A percentile compares a stretch with the other conserved stretches of the same genome.
Conservation (phyloP, 768 basidiomycete species). For the Tylopilus vinaceipallidus region DNA sequence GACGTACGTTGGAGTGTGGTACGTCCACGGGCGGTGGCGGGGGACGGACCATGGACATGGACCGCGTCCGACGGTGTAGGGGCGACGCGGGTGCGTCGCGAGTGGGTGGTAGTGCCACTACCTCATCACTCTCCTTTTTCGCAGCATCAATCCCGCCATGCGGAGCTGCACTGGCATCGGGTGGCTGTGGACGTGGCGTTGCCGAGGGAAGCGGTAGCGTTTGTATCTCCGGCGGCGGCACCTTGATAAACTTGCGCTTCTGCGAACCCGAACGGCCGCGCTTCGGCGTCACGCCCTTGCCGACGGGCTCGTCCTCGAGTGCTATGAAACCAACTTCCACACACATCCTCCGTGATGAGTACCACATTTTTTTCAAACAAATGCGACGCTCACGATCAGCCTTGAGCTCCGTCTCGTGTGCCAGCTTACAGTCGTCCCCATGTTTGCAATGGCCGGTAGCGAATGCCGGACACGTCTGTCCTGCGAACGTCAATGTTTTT, state of each 20-base stretch:
- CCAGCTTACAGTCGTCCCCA: constrained; percentile 29
- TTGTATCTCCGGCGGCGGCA: neutral
- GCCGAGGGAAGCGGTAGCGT: neutral
- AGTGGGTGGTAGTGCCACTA: neutral
- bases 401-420: constrained; percentile 27
- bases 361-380: no score
- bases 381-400: constrained; percentile 20
- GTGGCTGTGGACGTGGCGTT: neutral
- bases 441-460: constrained; percentile 23
- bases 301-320: neutral
- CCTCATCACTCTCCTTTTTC: neutral
- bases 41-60: constrained; percentile 24
- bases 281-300: constrained; percentile 6
- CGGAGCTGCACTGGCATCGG: neutral
- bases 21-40: constrained; percentile 14
- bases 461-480: constrained; percentile 27
- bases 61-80: constrained; percentile 27
- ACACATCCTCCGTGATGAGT: no score
- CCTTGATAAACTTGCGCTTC: constrained; percentile 7
- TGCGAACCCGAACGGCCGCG: constrained; percentile 6
- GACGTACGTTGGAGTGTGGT: constrained; percentile 17
- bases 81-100: constrained; percentile 9
- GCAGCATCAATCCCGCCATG: neutral
- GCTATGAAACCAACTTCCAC: constrained; percentile 21
- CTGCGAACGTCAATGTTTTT: constrained; percentile 7